These are phyloP conservation scores for Apocynum venetum DNA, from an alignment of 257 asterid species.

Conservation along the genomic window DNA sequence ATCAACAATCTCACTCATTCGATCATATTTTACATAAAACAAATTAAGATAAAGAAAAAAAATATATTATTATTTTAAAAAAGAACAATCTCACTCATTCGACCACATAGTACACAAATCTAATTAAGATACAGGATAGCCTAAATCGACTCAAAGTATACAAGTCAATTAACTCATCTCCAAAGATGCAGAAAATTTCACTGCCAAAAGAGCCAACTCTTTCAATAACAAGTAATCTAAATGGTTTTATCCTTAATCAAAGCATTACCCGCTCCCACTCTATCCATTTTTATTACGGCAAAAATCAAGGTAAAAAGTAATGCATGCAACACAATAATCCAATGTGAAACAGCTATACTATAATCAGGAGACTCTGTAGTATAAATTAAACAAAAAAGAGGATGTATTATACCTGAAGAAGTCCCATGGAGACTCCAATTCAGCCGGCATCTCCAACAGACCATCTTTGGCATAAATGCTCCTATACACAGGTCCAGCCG, in stretches of 20 bases:
- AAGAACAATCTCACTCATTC: too few species aligned
- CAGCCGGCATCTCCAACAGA: conserved; percentile 46
- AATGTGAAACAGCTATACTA: too few species aligned
- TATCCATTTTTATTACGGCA: neutral
- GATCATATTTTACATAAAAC: neutral
- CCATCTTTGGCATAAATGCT: conserved; percentile 65
- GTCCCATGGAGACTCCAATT: conserved; percentile 66
- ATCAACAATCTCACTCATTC: neutral
- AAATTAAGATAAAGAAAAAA: neutral
- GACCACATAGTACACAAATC: neutral
- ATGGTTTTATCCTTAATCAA: neutral
- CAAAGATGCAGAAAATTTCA: too few species aligned
- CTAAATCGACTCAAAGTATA: too few species aligned
- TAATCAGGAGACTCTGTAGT: neutral
- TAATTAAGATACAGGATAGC: neutral
- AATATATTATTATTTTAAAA: too few species aligned
- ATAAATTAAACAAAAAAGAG: neutral
- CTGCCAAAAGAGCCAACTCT: too few species aligned
- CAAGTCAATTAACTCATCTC: too few species aligned
- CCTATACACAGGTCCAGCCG: conserved; percentile 76
- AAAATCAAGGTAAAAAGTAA: neutral
- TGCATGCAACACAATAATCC: neutral
- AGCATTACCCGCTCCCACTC: neutral
- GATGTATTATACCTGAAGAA: conserved; percentile 52
- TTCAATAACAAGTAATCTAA: neutral